A percentile compares a stretch with the other conserved stretches of the same genome.
Evolutionary conservation across 805 yeast genomes (phyloP).

Genomic region (Candida loeiensis): DNA sequence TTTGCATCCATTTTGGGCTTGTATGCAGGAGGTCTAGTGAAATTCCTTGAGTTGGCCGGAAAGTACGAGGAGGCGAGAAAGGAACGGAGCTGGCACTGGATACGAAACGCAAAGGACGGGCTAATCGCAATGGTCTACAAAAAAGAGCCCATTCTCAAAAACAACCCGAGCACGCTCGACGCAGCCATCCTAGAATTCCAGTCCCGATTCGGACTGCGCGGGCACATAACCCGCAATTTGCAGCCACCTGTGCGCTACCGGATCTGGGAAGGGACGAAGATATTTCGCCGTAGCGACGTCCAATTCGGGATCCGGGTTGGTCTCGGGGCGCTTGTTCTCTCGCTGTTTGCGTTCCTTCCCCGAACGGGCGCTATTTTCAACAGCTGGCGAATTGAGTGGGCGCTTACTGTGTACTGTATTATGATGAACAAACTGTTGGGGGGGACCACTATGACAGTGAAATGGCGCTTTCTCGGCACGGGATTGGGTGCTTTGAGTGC

Average conservation of each 20-base stretch:
- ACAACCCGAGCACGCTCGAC: constrained; percentile 23
- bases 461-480: constrained; percentile 73
- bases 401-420: constrained; percentile 73
- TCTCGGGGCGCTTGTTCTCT: constrained; percentile 64
- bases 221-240: background rate
- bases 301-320: constrained; percentile 81
- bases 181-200: constrained; percentile 33
- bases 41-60: constrained; percentile 44
- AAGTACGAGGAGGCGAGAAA: constrained; percentile 31
- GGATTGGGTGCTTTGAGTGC: constrained; percentile 67
- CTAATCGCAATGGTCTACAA: too few species aligned
- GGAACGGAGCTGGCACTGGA: constrained; percentile 47
- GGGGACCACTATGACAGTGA: constrained; percentile 76
- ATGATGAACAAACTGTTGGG: constrained; percentile 85
- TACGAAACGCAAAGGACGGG: background rate
- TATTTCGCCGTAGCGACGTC: constrained; percentile 61
- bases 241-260: constrained; percentile 14
- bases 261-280: constrained; percentile 49
- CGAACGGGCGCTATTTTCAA: constrained; percentile 51
- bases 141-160: background rate
- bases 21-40: constrained; percentile 54
- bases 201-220: constrained; percentile 20
- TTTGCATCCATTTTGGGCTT: constrained; percentile 64
- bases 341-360: constrained; percentile 64
- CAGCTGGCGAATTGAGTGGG: constrained; percentile 81